These are phyloP conservation scores for Neopestalotiopsis rosae DNA, from an alignment of 2,329 filamentous ascomycete genomes.

Conservation along the genomic window DNA sequence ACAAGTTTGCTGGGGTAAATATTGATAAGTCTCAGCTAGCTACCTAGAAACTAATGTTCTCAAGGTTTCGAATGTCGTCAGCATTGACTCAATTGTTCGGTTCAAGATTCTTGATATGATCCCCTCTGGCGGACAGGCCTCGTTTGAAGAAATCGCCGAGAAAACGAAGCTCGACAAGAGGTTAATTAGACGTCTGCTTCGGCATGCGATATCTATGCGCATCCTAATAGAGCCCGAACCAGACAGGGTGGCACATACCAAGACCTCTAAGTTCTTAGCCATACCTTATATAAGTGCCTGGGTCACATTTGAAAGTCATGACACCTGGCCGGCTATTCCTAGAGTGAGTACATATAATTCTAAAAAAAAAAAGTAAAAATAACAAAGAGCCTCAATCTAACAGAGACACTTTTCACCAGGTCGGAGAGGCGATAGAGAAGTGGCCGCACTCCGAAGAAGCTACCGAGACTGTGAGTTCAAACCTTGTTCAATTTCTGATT, in stretches of 20 bases:
- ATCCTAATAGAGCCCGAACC: conserved; percentile 44
- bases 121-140: conserved; percentile 28
- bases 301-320: conserved; percentile 34
- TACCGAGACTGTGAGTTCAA: conserved; percentile 37
- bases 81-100: conserved; percentile 35
- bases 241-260: conserved; percentile 46
- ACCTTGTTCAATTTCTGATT: conserved; percentile 31
- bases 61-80: conserved; percentile 23
- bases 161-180: conserved; percentile 29
- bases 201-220: conserved; percentile 44
- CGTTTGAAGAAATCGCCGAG: conserved; percentile 33
- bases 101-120: conserved; percentile 36
- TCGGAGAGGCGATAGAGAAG: conserved; percentile 39
- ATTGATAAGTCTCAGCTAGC: background rate
- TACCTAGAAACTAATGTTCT: conserved; percentile 5
- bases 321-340: conserved; percentile 37
- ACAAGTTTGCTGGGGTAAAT: conserved; percentile 15
- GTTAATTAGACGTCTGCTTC: conserved; percentile 38
- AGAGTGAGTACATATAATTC: conserved; percentile 22
- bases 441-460: conserved; percentile 43
- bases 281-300: conserved; percentile 27
- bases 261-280: conserved; percentile 37
- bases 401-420: conserved; percentile 12
- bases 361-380: conserved; percentile 33
- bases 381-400: background rate